Base-by-base conservation (phyloP, 768 basidiomycete genomes). In the Tephrocybe sp. region DNA sequence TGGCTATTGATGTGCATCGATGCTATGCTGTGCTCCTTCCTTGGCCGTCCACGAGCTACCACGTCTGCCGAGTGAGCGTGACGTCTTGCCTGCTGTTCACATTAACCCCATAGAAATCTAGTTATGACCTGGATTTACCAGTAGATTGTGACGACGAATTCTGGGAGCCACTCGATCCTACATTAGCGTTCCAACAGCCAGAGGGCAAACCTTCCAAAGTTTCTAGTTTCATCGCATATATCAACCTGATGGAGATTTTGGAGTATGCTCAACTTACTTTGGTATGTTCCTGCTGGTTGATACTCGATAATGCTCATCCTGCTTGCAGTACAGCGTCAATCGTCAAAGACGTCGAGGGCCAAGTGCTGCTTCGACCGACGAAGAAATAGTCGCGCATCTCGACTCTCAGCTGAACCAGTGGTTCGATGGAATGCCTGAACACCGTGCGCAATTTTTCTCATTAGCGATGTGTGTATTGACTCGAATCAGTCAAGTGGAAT, bases 321-420 rank as follows among this genome's bases (percentile, higher is more conserved):
- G 24, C 27, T 16, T 11, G 19, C n/a, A 60, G 59, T 58, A 57
- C n/a, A 48, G 52, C 8, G 50, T 54, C 37, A 56, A 60, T 22
- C 50, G 53, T 42, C 33, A 42, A 12, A 43, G 47, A 24, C 45
- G 31, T 31, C 37, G 45, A 29, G 44, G 40, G 16, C 42, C 38
- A 29, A 42, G 23, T 34, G 31, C 29, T 16, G 23, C 27, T 16
- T 50, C 42, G 18, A 56, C 40, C 23, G 50, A 84, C 45, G 75
- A 84, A 47, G 75, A 79, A 31, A 75, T 83, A 27, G 82, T 91
- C 5, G 76, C 80, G 2, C 84, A 88, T 50, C 73, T 91, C 11
- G 89, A 91, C 67, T 83, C 84, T 3, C 79, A 80, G 4, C 67
- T 91, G 54, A 89, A 91, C 54, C 75, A 79, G 18, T 91, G 89